A percentile compares a stretch with the other conserved stretches of the same genome.
Conservation (phyloP, 1,284 basidiomycete genomes). For the Salmacisia buchloeana region DNA sequence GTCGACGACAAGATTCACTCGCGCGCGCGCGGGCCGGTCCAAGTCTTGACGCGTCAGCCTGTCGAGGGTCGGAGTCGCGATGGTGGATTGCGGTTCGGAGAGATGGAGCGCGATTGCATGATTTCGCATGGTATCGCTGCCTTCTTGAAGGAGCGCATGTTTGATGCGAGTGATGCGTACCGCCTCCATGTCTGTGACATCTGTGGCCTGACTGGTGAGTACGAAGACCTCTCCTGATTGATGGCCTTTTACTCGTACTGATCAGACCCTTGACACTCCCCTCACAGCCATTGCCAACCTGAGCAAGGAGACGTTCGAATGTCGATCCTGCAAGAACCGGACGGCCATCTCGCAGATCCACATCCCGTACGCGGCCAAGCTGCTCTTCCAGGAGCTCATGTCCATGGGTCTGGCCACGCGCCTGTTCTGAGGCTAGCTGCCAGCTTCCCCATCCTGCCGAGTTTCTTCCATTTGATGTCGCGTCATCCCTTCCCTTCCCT, state of each 20-base stretch:
- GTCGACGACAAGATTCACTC: conserved; percentile 99
- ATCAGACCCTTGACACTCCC: background rate
- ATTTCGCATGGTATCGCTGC: conserved; percentile 98
- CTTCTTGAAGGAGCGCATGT: conserved; percentile 63
- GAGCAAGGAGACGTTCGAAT: conserved; percentile 47
- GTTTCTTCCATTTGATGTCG: too few relatives aligned
- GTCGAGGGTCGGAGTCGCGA: conserved; percentile 99
- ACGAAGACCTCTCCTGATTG: background rate
- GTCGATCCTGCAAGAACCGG: conserved; percentile 46
- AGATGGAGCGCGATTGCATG: conserved; percentile 99
- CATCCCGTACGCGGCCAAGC: conserved; percentile 59
- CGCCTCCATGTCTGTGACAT: conserved; percentile 48
- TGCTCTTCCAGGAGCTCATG: conserved; percentile 74
- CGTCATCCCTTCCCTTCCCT: too few relatives aligned
- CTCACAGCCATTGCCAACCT: conserved; percentile 40
- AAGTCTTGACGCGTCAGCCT: conserved; percentile 94
- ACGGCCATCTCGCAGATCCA: conserved; percentile 49
- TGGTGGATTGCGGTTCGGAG: conserved; percentile 97
- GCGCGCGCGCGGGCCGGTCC: conserved; percentile 90
- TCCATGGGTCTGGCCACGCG: conserved; percentile 49
- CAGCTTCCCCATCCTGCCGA: too few relatives aligned
- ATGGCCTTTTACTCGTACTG: background rate
- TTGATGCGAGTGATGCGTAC: conserved; percentile 47
- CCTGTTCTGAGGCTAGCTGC: conserved; percentile 23
- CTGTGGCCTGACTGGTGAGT: conserved; percentile 36